phyloP scores from a whole-genome alignment of 2,329 filamentous ascomycete species.

The Ceratocystis ficicola region DNA sequence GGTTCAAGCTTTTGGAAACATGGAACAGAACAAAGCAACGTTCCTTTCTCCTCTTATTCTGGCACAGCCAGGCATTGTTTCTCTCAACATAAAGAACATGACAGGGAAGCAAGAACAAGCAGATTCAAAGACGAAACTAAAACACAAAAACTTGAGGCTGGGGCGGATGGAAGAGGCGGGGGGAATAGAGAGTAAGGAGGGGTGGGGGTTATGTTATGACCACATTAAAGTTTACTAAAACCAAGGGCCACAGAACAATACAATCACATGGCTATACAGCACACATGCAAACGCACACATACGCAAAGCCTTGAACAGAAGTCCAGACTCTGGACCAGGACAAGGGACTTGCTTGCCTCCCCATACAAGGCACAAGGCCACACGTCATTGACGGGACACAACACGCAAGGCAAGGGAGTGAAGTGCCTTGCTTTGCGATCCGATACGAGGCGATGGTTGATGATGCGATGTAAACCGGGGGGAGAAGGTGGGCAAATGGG shows the following conservation, averaged over 20 bases:
- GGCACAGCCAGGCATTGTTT: not conserved
- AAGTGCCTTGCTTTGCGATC: not conserved
- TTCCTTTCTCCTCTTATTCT: not conserved
- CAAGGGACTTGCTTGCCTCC: not conserved
- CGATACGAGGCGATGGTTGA: not conserved
- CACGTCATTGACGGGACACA: constrained; percentile 11
- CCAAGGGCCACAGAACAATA: no score
- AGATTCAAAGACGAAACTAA: not conserved
- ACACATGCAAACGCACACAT: not conserved
- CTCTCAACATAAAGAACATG: not conserved
- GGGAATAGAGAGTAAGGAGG: no score
- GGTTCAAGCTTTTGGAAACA: not conserved
- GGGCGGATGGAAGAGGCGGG: no score
- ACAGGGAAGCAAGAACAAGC: not conserved
- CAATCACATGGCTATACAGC: not conserved
- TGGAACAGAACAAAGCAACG: not conserved
- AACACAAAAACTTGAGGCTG: not conserved
- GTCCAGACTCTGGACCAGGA: not conserved
- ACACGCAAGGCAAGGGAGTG: constrained; percentile 11
- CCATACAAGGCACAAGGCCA: constrained; percentile 5
- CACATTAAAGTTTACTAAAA: no score
- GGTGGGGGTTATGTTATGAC: no score
- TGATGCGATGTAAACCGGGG: not conserved
- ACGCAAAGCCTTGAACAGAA: not conserved
- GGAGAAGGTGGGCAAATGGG: not conserved